phyloP scores from a whole-genome alignment of 106 monocot genomes.

The Iris macrosiphon region DNA sequence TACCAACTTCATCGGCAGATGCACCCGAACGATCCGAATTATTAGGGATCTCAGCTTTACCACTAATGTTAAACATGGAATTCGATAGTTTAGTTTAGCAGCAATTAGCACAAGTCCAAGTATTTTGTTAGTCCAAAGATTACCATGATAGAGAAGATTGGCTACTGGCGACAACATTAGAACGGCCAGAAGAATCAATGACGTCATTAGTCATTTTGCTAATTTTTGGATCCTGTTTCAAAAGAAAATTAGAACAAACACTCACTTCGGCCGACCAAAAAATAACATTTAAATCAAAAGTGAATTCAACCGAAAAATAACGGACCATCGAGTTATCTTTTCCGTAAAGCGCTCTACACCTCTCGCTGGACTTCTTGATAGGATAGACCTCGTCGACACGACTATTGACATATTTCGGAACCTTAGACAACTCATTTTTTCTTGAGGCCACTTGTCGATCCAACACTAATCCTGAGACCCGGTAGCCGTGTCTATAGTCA shows the following conservation, averaged over 20 bases:
- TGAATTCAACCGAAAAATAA: too few species aligned
- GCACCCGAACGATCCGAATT: constrained; percentile 13
- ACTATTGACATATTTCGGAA: constrained; percentile 45
- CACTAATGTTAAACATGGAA: constrained; percentile 20
- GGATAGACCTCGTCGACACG: constrained; percentile 54
- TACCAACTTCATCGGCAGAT: constrained; percentile 12
- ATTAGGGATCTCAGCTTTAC: constrained; percentile 1
- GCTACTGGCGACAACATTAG: neutral
- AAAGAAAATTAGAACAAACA: neutral
- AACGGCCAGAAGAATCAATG: constrained; percentile 5
- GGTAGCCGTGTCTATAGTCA: neutral
- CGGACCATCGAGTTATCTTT: constrained; percentile 45
- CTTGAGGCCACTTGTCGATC: constrained; percentile 4
- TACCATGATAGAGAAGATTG: constrained; percentile 22
- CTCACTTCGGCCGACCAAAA: neutral
- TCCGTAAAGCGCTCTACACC: constrained; percentile 29
- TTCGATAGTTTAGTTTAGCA: neutral
- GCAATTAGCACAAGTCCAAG: neutral
- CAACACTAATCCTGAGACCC: constrained; percentile 9
- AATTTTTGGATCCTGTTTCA: constrained; percentile 23
- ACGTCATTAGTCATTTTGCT: constrained; percentile 2
- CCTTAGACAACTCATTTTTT: constrained; percentile 30
- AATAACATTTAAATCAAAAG: constrained; percentile 1
- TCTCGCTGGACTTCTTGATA: constrained; percentile 54
- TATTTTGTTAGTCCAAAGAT: neutral